Evolutionary conservation across 768 basidiomycete species (phyloP), one percentile per base, ranked within the genome.

Genomic region (Auricularia sp.): DNA sequence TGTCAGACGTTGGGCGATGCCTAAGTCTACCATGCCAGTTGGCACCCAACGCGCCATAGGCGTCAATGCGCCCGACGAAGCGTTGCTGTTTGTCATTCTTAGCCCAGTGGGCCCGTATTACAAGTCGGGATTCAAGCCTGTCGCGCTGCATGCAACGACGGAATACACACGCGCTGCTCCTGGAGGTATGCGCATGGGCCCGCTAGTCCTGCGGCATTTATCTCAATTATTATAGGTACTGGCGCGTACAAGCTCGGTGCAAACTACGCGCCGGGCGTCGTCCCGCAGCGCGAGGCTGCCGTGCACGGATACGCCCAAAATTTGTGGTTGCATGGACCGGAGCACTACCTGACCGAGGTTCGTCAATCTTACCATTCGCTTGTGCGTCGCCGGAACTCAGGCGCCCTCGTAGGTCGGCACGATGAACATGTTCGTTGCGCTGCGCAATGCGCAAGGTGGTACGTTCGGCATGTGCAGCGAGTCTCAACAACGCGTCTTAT

Each of bases 391-490:
- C n/a, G 8, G 3, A 47, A 10, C 61, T 63, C 35, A 59, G 29
- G 51, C 36, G 62, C 54, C 16, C 16, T 18, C 58, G 18, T 70
- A 79, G 75, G 92, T 93, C 51, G 94, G 94, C 51, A 93, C 92
- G 1, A 95, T 95, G 94, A 96, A 96, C 75, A 76, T 94, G 73
- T 95, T 95, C 67, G 85, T 88, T 54, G 90, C 87, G 3, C 85
- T 94, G 75, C 84, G 83, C 73, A 82, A 80, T 24, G 81, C 83
- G 21, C 83, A 89, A 70, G 90, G 89, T 61, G 77, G 88, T 86
- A 63, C 65, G 80, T 64, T 1, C 51, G n/a, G 29, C 29, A 29
- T 29, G 29, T 29, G 29, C 29, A 29, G 29, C 29, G 2, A 29
- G 2, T 29, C 29, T 29, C 29, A 29, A 29, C 29, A 29, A 29